Base-by-base conservation (phyloP, 306 rosid genomes). In the Myrica gale region DNA sequence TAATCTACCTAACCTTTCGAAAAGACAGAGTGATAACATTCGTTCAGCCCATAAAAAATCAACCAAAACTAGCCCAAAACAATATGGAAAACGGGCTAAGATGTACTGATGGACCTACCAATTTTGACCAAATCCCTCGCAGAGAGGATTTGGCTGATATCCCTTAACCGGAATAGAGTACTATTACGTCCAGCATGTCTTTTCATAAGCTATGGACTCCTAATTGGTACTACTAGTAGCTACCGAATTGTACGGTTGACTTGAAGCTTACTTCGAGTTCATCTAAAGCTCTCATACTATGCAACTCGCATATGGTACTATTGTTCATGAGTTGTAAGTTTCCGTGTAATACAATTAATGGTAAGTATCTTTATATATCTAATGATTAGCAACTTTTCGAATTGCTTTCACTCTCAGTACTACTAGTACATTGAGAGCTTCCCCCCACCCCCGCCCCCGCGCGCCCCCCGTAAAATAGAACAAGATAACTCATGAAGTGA, bases 81-180 rank as follows among this genome's bases (percentile, higher is more conserved):
- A 82, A 87, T 13, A 21, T 87, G 80, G 98, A 91, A 78, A 79
- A 7, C 9, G 98, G 96, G 20, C 54, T 76, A 15, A 9, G 10
- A n/a, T 52, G 71, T 60, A 41, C 86, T 15, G 9, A 71, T 44
- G 83, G 82, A 53, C 79, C 74, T 8, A 50, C 77, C 44, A 86
- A 81, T 66, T 37, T 78, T 68, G 74, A 53, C 12, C 69, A 15
- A 5, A 54, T 74, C 42, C 94, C 93, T 26, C 85, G 75, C 23
- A 87, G 90, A 82, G 88, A 91, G 80, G 93, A 93, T 67, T 82
- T 93, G 78, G 90, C 84, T 5, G 87, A 84, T 70, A 73, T 87
- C 12, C 84, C 90, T 47, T 68, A 78, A 0, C 96, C 97, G 0
- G 39, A 77, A 17, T 88, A 84, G 3, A 20, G 62, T 4, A 2